Evolutionary conservation across 345 rosid species (phyloP).

Genomic region (Nasturtium officinale): DNA sequence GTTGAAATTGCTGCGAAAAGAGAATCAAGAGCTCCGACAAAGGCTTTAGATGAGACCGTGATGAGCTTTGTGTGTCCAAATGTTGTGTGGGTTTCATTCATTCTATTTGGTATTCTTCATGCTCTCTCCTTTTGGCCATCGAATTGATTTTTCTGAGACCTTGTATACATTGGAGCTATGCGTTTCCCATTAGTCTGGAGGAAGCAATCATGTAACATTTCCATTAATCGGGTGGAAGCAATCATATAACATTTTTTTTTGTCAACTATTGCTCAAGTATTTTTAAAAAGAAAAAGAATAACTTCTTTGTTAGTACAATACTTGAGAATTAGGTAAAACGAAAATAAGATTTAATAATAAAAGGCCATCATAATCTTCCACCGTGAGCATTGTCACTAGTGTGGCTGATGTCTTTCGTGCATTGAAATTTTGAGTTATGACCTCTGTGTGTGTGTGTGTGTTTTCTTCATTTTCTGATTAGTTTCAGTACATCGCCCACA

Average conservation of each 20-base stretch:
- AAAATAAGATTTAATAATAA: neutral
- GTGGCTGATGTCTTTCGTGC: neutral
- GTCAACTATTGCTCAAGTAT: neutral
- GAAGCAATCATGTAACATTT: neutral
- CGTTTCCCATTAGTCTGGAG: neutral
- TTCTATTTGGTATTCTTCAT: neutral
- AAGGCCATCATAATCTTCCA: conserved; percentile 10
- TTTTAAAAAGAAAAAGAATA: neutral
- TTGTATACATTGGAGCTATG: neutral
- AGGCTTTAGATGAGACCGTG: conserved; percentile 55
- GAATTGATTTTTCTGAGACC: conserved; percentile 8
- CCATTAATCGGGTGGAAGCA: neutral
- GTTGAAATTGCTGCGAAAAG: conserved; percentile 69
- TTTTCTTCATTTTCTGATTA: conserved; percentile 61
- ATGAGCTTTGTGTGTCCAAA: conserved; percentile 10
- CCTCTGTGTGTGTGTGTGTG: too few species aligned
- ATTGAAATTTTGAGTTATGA: neutral
- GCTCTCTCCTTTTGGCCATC: neutral
- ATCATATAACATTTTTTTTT: neutral
- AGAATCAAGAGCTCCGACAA: conserved; percentile 80
- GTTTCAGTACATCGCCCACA: conserved; percentile 83
- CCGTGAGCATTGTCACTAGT: neutral
- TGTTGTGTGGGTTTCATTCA: conserved; percentile 8
- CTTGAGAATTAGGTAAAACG: neutral
- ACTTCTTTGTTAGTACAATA: conserved; percentile 2